Evolutionary conservation across 441 rosid genomes (phyloP), one percentile per base, ranked within the genome.

Genomic region (Jatropha multifida): DNA sequence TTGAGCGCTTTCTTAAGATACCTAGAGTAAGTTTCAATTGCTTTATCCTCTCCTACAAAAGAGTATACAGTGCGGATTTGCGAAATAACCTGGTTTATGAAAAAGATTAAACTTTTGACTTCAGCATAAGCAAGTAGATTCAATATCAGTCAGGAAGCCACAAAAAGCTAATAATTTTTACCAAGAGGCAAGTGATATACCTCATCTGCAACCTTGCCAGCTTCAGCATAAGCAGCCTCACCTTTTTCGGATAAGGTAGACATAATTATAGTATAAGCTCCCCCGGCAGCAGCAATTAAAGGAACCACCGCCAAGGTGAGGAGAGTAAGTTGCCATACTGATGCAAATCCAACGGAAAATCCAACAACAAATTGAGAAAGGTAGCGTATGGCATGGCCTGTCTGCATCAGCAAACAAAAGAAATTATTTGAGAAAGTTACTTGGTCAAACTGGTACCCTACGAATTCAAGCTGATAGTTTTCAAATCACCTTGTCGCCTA

Each of bases 241-340:
- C 94, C 88, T 77, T 90, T 92, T 73, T 88, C 84, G 32, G 98
- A 91, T 75, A 90, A 75, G 14, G 88, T 89, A n/a, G 97, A 89
- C 95, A 93, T 86, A 59, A 82, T 70, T 68, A 91, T 73, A 55
- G 97, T 85, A 76, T 93, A 91, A 69, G 86, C 85, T 73, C 95
- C 98, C 9, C 97, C 97, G 10, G 95, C 90, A 65, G 88, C 23
- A 3, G 98, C 97, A 78, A 93, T 90, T 70, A 93, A 66, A 32
- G 98, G 98, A 77, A 92, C 98, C 61, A 94, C 96, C 80, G 88
- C 96, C 85, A 94, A 83, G 26, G 97, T 94, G 81, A 94, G 86
- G 66, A 90, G 87, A 12, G 97, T 90, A 64, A 94, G 90, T 73
- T 92, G 90, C 96, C 98, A 92, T 14, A 90, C 90, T 0, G 93